Evolutionary conservation across 192 early-diverging fungal species (phyloP), one percentile per base, ranked within the genome.

Genomic region (Backusella westeae): DNA sequence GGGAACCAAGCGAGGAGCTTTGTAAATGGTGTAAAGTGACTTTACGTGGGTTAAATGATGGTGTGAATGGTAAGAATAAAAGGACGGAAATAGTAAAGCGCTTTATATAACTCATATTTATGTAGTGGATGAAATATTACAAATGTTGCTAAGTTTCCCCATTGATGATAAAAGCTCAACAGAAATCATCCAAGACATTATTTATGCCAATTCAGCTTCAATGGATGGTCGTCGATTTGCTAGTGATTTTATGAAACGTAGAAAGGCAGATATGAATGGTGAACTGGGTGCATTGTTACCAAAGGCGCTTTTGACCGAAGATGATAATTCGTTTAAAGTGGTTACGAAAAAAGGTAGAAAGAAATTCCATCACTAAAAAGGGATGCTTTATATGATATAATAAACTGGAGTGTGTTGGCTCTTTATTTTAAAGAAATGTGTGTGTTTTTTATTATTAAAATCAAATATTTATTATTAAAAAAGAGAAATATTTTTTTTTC

Each of bases 221-320:
- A 80, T 94, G 76, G 90, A 93, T 72, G 91, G 92, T 42, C 91
- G 92, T 41, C 86, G 87, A 17, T 94, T 94, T 85, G 93, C 93
- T 12, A 88, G 92, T 34, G 91, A 93, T 75, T 94, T 93, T 82
- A 85, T 91, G 38, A 90, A 86, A 67, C 89, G 90, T 34, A 89
- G 93, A 69, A 90, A 91, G 77, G 90, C 84, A 14, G 93, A 94
- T 80, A 73, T 82, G 29, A 72, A 65, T 35, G 84, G 85, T 69
- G 77, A 75, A 74, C 78, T 76, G 65, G 81, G 69, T 46, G 72
- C 39, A 59, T 77, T 53, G 10, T 38, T 70, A 42, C n/a, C 69
- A 71, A 72, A 10, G 9, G 69, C 42, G 35, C 38, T 34, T 32
- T 21, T 59, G 42, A 6, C 21, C 44, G 77, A 76, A 14, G 56